Percentiles rank a stretch among this genome's conserved stretches.
phyloP scores from a whole-genome alignment of 23 red algal genomes.

The Cyanidioschyzon merolae region DNA sequence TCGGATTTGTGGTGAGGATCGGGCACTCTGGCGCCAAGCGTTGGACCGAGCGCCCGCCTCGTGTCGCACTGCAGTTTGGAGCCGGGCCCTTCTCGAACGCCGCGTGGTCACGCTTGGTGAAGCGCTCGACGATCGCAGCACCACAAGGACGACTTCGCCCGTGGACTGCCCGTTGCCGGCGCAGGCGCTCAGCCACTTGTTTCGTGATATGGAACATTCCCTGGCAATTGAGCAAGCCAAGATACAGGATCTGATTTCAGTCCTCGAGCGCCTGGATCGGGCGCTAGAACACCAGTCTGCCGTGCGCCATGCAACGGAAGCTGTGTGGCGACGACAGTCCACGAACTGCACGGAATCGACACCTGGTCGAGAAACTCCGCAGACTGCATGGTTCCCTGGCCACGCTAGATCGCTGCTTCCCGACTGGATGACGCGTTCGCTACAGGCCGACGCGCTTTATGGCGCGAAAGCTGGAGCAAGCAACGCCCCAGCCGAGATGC shows the following conservation, averaged over 20 bases:
- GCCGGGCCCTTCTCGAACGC: neutral
- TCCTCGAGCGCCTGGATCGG: neutral
- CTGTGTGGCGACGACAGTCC: neutral
- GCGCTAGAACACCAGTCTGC: neutral
- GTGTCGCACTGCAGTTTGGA: neutral
- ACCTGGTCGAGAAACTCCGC: neutral
- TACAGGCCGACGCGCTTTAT: too few species aligned
- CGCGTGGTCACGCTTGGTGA: neutral
- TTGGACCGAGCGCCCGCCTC: neutral
- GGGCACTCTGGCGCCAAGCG: neutral
- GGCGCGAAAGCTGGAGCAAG: too few species aligned
- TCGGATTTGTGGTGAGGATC: slow-evolving; percentile 4
- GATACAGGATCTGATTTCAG: neutral
- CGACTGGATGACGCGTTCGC: neutral
- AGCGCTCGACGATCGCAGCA: too few species aligned
- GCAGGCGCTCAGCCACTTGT: neutral
- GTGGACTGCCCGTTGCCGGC: neutral
- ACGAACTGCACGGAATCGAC: neutral
- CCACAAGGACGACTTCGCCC: too few species aligned
- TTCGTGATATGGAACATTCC: neutral
- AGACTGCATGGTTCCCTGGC: neutral
- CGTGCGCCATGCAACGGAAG: neutral
- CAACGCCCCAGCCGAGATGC: too few species aligned
- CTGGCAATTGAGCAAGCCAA: neutral
- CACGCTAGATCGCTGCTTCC: neutral